phyloP scores from a whole-genome alignment of 1,284 basidiomycete genomes.

The Xerocomus amazonicus region DNA sequence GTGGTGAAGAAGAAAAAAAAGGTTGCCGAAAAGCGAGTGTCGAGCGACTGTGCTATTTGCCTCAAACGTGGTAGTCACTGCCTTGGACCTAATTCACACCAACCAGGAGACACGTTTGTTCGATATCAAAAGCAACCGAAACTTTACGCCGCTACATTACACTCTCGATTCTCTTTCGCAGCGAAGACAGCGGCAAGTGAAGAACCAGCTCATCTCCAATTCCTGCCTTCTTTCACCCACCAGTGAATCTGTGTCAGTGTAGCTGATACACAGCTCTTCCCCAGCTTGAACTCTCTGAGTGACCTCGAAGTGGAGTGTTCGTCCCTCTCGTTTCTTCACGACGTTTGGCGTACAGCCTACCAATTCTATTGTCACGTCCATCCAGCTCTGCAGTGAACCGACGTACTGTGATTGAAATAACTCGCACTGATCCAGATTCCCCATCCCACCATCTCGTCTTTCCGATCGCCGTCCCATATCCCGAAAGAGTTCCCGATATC shows the following conservation, averaged over 20 bases:
- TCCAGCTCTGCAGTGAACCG: neutral
- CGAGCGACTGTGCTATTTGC: conserved; percentile 4
- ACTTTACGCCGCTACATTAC: neutral
- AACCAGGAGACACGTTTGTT: neutral
- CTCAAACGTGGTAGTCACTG: conserved; percentile 17
- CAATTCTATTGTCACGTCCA: neutral
- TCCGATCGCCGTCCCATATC: conserved; percentile 48
- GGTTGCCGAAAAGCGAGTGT: neutral
- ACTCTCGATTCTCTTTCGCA: conserved; percentile 22
- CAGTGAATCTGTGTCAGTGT: conserved; percentile 43
- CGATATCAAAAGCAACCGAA: neutral
- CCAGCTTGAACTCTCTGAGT: conserved; percentile 42
- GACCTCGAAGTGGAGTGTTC: conserved; percentile 48
- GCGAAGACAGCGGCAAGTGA: conserved; percentile 45
- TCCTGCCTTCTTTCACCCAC: conserved; percentile 38
- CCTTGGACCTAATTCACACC: neutral
- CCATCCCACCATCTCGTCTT: conserved; percentile 64
- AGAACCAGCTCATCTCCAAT: conserved; percentile 49
- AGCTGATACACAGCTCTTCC: conserved; percentile 59
- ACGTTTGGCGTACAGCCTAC: conserved; percentile 60
- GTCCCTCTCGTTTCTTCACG: conserved; percentile 46
- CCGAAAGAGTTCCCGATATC: conserved; percentile 67
- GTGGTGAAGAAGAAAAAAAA: conserved; percentile 7
- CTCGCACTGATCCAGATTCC: conserved; percentile 56
- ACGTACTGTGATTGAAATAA: conserved; percentile 64